These are phyloP conservation scores for Sordaria brevicollis DNA, from an alignment of 495 filamentous ascomycete species.

Conservation along the genomic window DNA sequence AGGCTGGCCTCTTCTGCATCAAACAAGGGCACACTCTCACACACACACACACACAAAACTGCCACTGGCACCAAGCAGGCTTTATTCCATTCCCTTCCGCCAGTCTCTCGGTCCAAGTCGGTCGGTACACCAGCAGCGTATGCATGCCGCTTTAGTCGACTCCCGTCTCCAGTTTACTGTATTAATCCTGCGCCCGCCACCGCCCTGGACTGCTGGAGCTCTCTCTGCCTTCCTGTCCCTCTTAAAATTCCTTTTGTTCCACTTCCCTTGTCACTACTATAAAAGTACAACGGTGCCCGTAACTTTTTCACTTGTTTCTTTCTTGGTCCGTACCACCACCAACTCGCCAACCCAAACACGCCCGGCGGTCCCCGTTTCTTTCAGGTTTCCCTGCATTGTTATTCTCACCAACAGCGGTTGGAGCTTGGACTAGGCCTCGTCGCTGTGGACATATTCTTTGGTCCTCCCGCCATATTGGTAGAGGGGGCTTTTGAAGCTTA, in stretches of 20 bases:
- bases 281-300: not conserved
- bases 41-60: not conserved
- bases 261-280: not conserved
- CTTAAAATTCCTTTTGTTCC: not conserved
- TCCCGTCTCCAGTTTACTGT: not conserved
- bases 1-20: not conserved
- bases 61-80: not conserved
- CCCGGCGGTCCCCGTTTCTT: too few relatives aligned
- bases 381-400: not conserved
- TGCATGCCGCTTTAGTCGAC: not conserved
- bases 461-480: not conserved
- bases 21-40: too few relatives aligned
- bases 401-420: not conserved
- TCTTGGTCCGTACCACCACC: not conserved
- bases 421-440: not conserved
- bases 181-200: not conserved
- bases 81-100: not conserved
- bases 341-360: not conserved
- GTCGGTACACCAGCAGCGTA: not conserved
- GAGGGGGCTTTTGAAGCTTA: too few relatives aligned
- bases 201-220: not conserved
- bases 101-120: not conserved
- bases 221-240: not conserved
- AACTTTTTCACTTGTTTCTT: not conserved
- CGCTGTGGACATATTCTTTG: not conserved